Conservation (phyloP, 2,329 filamentous ascomycete species). For the Hypoxylon sp. region DNA sequence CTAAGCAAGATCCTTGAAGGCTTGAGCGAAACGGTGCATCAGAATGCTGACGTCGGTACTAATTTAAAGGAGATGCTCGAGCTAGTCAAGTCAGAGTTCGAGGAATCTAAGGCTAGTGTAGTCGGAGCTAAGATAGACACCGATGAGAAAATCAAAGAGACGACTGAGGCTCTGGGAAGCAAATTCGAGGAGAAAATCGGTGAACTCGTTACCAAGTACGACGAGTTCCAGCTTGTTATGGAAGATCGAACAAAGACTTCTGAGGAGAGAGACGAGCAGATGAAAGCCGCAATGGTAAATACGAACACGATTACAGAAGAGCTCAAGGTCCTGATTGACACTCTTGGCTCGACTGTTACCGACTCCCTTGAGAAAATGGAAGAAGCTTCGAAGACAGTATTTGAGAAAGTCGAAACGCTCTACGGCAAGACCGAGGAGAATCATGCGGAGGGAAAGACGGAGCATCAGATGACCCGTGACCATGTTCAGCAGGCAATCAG, state of each 20-base stretch:
- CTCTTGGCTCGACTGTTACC: constrained; percentile 83
- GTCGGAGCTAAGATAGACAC: constrained; percentile 86
- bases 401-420: constrained; percentile 85
- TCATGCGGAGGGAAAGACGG: constrained; percentile 79
- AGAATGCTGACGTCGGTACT: constrained; percentile 70
- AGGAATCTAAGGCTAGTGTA: constrained; percentile 85
- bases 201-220: constrained; percentile 88
- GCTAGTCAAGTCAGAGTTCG: constrained; percentile 87
- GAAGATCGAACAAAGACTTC: constrained; percentile 81
- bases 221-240: constrained; percentile 82
- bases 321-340: constrained; percentile 87
- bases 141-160: constrained; percentile 80
- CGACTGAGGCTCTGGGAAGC: constrained; percentile 66
- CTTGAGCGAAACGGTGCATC: constrained; percentile 73
- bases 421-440: constrained; percentile 81
- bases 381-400: constrained; percentile 88
- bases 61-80: constrained; percentile 81
- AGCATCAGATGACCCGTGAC: constrained; percentile 87
- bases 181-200: constrained; percentile 78
- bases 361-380: constrained; percentile 90
- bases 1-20: constrained; percentile 79
- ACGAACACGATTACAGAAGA: constrained; percentile 90
- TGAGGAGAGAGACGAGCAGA: constrained; percentile 80
- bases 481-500: constrained; percentile 82
- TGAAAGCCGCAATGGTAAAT: constrained; percentile 79